A percentile compares a stretch with the other conserved stretches of the same genome.
Evolutionary conservation across 2,329 filamentous ascomycete genomes (phyloP).

Genomic region (Nemania diffusa): DNA sequence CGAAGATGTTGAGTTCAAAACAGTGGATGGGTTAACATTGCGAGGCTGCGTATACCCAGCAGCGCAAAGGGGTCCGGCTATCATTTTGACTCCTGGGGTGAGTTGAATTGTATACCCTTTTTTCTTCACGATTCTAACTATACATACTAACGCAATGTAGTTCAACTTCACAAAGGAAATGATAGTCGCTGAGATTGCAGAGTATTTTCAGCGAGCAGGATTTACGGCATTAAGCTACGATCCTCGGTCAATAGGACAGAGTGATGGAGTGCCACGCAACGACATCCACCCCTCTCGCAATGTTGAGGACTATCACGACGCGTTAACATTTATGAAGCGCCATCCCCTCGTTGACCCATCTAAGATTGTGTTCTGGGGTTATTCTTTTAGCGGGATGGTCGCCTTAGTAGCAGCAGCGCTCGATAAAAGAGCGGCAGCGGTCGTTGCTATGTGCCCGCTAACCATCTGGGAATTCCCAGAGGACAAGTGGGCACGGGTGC

Average conservation of each 20-base stretch:
- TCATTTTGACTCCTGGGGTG: conserved; percentile 48
- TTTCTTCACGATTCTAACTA: neutral
- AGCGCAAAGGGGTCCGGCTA: conserved; percentile 39
- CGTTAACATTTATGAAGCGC: conserved; percentile 59
- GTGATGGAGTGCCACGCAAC: conserved; percentile 53
- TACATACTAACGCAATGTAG: neutral
- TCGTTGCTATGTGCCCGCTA: conserved; percentile 43
- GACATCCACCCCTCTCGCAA: conserved; percentile 51
- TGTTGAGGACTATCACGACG: conserved; percentile 49
- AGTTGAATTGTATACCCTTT: conserved; percentile 6
- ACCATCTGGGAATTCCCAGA: conserved; percentile 27
- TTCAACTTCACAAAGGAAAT: conserved; percentile 44
- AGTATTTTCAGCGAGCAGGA: conserved; percentile 48
- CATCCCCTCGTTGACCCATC: conserved; percentile 51
- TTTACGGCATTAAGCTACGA: conserved; percentile 53
- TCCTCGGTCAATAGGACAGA: conserved; percentile 50
- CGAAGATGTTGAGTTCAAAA: conserved; percentile 53
- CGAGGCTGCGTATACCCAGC: conserved; percentile 53
- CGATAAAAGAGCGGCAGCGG: conserved; percentile 42
- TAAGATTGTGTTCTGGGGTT: conserved; percentile 48
- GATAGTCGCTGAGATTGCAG: conserved; percentile 49
- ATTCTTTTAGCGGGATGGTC: conserved; percentile 45
- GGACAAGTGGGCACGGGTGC: conserved; percentile 34
- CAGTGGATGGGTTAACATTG: conserved; percentile 54
- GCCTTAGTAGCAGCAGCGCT: conserved; percentile 45